A percentile compares a stretch with the other conserved stretches of the same genome.
Conservation (phyloP, 1,139 yeast genomes). For the Geotrichum aggregatum region DNA sequence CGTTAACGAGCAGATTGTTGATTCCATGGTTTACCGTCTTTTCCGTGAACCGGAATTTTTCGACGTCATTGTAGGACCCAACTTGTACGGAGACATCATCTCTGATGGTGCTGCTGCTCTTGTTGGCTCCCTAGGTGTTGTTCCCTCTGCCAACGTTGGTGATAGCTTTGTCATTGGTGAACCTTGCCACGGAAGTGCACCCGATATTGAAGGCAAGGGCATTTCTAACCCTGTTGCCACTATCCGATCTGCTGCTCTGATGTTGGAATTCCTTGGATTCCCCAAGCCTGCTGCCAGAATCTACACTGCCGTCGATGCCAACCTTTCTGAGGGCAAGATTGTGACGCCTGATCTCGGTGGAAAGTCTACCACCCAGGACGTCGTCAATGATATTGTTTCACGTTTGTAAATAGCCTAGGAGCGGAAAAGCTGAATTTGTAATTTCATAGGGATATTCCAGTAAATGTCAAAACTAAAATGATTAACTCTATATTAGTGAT, state of each 20-base stretch:
- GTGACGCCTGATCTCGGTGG: conserved; percentile 97
- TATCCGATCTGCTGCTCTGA: conserved; percentile 91
- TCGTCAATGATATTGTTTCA: conserved; percentile 71
- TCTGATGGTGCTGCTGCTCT: conserved; percentile 99
- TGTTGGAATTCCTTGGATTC: conserved; percentile 95
- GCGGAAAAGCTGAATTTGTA: neutral
- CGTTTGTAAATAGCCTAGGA: conserved; percentile 41
- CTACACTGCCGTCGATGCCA: conserved; percentile 91
- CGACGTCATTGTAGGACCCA: conserved; percentile 97
- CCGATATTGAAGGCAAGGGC: conserved; percentile 93
- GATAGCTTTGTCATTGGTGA: conserved; percentile 95
- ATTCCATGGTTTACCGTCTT: conserved; percentile 97
- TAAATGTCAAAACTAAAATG: too few relatives aligned
- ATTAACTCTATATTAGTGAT: too few relatives aligned
- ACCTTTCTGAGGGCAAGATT: conserved; percentile 72
- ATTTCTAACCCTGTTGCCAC: conserved; percentile 97
- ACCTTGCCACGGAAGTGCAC: conserved; percentile 99
- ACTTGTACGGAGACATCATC: conserved; percentile 92
- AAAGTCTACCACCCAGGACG: conserved; percentile 76
- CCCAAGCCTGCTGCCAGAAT: conserved; percentile 86
- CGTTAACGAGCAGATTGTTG: conserved; percentile 93
- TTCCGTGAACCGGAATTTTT: conserved; percentile 96
- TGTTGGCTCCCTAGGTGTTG: conserved; percentile 96
- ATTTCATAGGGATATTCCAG: too few relatives aligned
- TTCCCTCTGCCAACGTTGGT: conserved; percentile 97